Base-by-base conservation (phyloP, 2,329 filamentous ascomycete genomes). In the Aspergillus ochraceoroseus region DNA sequence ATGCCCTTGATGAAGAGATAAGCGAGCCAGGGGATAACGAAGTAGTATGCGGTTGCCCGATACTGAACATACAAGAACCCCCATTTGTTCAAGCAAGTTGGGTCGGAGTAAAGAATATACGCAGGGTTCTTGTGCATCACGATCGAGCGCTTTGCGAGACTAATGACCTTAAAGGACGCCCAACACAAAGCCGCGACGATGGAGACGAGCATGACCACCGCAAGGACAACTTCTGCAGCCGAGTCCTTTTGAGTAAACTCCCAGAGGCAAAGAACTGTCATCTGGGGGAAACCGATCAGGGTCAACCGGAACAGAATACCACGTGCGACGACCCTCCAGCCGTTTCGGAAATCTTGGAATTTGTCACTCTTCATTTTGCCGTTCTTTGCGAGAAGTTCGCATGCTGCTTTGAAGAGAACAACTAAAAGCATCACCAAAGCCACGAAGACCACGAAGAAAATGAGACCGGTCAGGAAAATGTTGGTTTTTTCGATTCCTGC, bases 1-100 rank as follows among this genome's bases (percentile, higher is more conserved):
- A 94, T 82, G 46, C 82, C 79, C 75, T 95, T 95, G 66, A 94
- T 57, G n/a, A 95, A 62, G 25, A 84, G 80, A 65, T 95, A 94
- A 38, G 70, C 66, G 41, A 96, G 73, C 38, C 83, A 70, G 0
- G 87, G 87, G 23, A 94, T 77, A 55, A 95, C 87, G 66, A 90
- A 95, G 72, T 94, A 95, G 75, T 95, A 95, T 26, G 88, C 87
- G 2, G 88, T 90, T 26, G 90, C 90, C 57, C 90, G 85, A 75
- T 94, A 95, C 65, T 95, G 89, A 27, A 96, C 87, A 62, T 96
- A 96, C 51, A 96, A 78, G 73, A 95, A 95, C 14, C 90, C 90
- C 90, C 89, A 95, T 70, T 95, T 94, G 77, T 95, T 95, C 49
- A 96, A 77, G 38, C 85, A 83, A 48, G 87, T 78, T n/a, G 89